Evolutionary conservation across 1,284 basidiomycete genomes (phyloP), one percentile per base, ranked within the genome.

Genomic region (Sutorius eximius): DNA sequence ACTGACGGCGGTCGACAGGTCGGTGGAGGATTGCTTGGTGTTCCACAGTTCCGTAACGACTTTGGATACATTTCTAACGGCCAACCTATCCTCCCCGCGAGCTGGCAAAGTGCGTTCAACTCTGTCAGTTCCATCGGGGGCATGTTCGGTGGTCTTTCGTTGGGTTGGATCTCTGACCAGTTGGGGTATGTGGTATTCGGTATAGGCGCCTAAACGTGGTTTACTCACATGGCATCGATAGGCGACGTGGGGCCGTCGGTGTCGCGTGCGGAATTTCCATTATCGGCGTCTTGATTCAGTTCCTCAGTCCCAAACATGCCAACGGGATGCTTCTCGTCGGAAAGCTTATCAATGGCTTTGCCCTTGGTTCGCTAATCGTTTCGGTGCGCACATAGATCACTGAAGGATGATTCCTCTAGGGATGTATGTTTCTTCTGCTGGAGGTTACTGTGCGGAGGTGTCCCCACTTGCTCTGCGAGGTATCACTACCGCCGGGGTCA

Each of bases 51-150:
- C 46, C 69, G 65, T 29, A 24, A 15, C 5, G 67, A 70, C 58
- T 68, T 68, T 57, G 67, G 69, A 10, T 60, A 61, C 45, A 0
- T 55, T 3, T 40, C 13, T 11, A 27, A 45, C 3, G 52, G 53
- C 1, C 34, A 55, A 12, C 46, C 56, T 2, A 36, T 68, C 22
- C 58, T 68, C n/a, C 47, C 63, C n/a, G 66, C 66, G 0, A 63
- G 57, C 30, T 68, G 66, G 69, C 69, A 71, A 40, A 68, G 65
- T 10, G 65, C 67, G 1, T 68, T 68, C 48, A 68, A 67, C 29
- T 61, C 64, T 11, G 55, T 61, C 41, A 66, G 63, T 33, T 59
- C 58, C 0, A 62, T 68, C 24, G 64, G 65, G 7, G 63, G 61
- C 11, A 68, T 68, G 64, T 60, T 60, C 52, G 69, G 66, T 1